phyloP scores from a whole-genome alignment of 495 filamentous ascomycete genomes.

The Penicillium coprophilum region DNA sequence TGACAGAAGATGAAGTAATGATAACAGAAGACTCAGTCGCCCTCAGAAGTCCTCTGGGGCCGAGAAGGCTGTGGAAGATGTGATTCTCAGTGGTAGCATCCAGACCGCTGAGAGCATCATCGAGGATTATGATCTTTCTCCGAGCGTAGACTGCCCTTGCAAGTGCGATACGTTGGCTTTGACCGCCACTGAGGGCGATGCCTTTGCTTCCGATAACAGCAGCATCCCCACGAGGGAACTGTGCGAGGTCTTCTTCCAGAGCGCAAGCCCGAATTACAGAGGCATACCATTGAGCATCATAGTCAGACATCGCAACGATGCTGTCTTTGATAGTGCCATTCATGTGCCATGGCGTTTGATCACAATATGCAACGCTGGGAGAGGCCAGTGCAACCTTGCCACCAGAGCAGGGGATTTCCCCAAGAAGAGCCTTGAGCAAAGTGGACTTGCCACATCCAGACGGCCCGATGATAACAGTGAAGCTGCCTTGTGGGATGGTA shows the following conservation, averaged over 20 bases:
- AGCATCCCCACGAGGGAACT: slow-evolving; percentile 55
- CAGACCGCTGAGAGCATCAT: slow-evolving; percentile 61
- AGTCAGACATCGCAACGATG: slow-evolving; percentile 53
- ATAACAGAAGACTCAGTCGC: slow-evolving; percentile 50
- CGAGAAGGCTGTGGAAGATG: slow-evolving; percentile 58
- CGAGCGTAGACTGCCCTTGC: slow-evolving; percentile 59
- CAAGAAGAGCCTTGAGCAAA: slow-evolving; percentile 56
- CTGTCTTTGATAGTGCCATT: slow-evolving; percentile 60
- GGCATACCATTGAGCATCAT: slow-evolving; percentile 59
- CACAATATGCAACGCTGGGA: slow-evolving; percentile 51
- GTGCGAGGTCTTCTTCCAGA: slow-evolving; percentile 55
- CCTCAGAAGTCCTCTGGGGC: slow-evolving; percentile 53
- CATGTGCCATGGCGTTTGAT: slow-evolving; percentile 53
- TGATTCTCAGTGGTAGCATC: slow-evolving; percentile 60
- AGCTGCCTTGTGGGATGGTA: slow-evolving; percentile 38
- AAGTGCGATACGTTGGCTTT: slow-evolving; percentile 63
- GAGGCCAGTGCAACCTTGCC: slow-evolving; percentile 44
- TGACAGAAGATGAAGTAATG: slow-evolving; percentile 51
- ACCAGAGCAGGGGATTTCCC: slow-evolving; percentile 49
- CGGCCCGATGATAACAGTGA: slow-evolving; percentile 57
- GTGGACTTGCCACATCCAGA: slow-evolving; percentile 63
- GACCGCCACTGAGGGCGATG: slow-evolving; percentile 63
- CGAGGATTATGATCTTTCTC: slow-evolving; percentile 54
- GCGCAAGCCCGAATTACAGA: slow-evolving; percentile 65
- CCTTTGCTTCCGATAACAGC: slow-evolving; percentile 65